Percentiles rank a stretch among this genome's conserved stretches.
These are phyloP conservation scores for Peronospora belbahrii DNA, from an alignment of 352 stramenopile genomes.

Conservation along the genomic window DNA sequence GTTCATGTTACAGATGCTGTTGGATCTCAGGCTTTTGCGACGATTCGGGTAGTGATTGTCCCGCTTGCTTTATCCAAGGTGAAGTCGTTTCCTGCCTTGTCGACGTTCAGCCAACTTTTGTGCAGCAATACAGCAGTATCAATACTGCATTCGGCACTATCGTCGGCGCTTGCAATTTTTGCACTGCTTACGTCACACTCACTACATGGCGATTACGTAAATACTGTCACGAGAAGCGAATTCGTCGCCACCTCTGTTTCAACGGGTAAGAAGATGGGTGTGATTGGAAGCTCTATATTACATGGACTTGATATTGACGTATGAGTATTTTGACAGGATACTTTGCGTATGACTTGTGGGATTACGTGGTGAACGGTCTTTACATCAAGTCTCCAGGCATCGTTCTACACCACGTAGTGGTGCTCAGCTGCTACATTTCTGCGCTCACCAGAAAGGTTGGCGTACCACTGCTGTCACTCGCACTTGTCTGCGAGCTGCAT, in stretches of 20 bases:
- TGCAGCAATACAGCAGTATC: conserved; percentile 74
- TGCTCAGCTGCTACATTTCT: conserved; percentile 76
- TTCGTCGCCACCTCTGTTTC: conserved; percentile 59
- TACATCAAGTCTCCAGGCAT: conserved; percentile 69
- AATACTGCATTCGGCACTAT: conserved; percentile 54
- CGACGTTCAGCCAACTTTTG: conserved; percentile 37
- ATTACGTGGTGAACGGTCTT: conserved; percentile 62
- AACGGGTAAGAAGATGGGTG: conserved; percentile 29
- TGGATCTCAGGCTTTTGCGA: conserved; percentile 35
- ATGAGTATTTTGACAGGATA: conserved; percentile 33
- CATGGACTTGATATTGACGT: neutral
- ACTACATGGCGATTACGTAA: conserved; percentile 36
- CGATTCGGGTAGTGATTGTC: conserved; percentile 32
- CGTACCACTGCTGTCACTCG: conserved; percentile 62
- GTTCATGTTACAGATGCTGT: neutral
- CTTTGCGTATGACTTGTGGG: conserved; percentile 78
- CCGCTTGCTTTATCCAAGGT: conserved; percentile 32
- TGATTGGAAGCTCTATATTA: neutral
- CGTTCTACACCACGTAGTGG: conserved; percentile 64
- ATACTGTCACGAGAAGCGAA: conserved; percentile 24
- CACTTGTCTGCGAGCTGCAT: conserved; percentile 70
- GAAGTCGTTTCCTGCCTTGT: conserved; percentile 43
- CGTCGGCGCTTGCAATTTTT: conserved; percentile 45
- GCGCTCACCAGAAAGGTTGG: conserved; percentile 65
- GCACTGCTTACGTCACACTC: conserved; percentile 49